Percentiles rank a stretch among this genome's conserved stretches.
Conservation (phyloP, 352 stramenopile species). For the Pythium dissimile region DNA sequence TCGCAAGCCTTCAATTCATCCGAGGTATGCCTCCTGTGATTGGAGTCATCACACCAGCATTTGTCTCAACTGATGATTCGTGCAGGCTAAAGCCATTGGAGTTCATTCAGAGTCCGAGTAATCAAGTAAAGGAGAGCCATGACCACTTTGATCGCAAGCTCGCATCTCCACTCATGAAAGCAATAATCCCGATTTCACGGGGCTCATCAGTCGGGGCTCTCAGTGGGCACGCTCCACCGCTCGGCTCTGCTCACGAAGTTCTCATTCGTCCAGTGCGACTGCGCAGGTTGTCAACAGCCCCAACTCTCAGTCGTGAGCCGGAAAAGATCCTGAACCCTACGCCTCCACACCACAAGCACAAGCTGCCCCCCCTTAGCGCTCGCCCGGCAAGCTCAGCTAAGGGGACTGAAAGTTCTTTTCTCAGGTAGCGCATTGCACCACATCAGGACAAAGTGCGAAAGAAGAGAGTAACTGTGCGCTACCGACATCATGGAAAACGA, state of each 20-base stretch:
- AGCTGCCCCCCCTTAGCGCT: conserved; percentile 44
- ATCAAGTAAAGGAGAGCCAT: conserved; percentile 10
- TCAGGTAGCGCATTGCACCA: too few relatives aligned
- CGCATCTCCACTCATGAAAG: background rate
- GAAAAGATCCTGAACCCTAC: conserved; percentile 13
- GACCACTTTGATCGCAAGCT: background rate
- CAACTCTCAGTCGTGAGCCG: conserved; percentile 20
- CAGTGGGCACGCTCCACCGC: conserved; percentile 17
- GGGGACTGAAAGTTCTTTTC: background rate
- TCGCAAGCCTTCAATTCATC: conserved; percentile 6
- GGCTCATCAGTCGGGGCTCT: conserved; percentile 20
- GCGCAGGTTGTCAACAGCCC: conserved; percentile 43
- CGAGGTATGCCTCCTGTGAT: background rate
- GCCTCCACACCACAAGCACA: conserved; percentile 22
- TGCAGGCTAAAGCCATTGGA: conserved; percentile 42
- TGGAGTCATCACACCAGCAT: too few relatives aligned
- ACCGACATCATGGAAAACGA: too few relatives aligned
- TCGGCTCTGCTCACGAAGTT: conserved; percentile 18
- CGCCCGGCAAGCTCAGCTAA: conserved; percentile 10
- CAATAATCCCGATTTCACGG: conserved; percentile 2
- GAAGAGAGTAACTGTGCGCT: too few relatives aligned
- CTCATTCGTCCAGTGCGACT: conserved; percentile 34
- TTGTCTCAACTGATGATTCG: too few relatives aligned
- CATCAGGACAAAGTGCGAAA: too few relatives aligned
- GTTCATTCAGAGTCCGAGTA: conserved; percentile 14